Evolutionary conservation across 805 yeast genomes (phyloP), one percentile per base, ranked within the genome.

Genomic region (Wickerhamiella alocasiicola): DNA sequence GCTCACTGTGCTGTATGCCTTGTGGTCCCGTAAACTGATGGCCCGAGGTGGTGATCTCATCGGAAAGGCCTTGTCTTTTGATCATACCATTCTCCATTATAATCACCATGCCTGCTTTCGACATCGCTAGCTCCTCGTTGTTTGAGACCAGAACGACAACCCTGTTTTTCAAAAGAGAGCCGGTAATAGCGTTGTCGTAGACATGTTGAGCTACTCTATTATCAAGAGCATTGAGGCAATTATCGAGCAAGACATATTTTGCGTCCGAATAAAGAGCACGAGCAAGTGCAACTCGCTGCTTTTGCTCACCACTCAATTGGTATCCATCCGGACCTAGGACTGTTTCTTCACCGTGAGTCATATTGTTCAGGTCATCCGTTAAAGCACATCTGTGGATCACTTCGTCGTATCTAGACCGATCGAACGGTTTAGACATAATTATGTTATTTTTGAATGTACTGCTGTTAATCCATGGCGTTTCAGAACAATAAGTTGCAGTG

Each of bases 281-380:
- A 0, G 96, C 95, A 40, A 85, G 68, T 0, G 93, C 76, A 31
- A 85, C 66, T 58, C 96, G 74, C 0, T 95, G 95, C 66, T 85
- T 85, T 60, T 87, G 95, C 28, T 95, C 96, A 40, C 96, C 96
- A 28, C 94, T 80, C 43, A 85, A 64, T 12, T 94, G 80, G 41
- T 87, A 83, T 50, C 96, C 96, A 61, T 85, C 85, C 63, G 87
- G 95, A 49, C 96, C 96, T 45, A 85, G 95, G 52, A 80, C 71
- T 4, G 96, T 87, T 39, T 65, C 65, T 59, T 85, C 96, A 43
- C 94, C 94, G 41, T 77, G 82, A 45, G 78, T 76, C 50, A 88
- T 65, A 45, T 88, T 85, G 57, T 81, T 83, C 41, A 88, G 71
- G 62, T 88, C 98, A 53, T 95, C 78, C 28, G 67, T 60, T 50